These are phyloP conservation scores for Ogataea populi-albae DNA, from an alignment of 805 yeast species.

Conservation along the genomic window DNA sequence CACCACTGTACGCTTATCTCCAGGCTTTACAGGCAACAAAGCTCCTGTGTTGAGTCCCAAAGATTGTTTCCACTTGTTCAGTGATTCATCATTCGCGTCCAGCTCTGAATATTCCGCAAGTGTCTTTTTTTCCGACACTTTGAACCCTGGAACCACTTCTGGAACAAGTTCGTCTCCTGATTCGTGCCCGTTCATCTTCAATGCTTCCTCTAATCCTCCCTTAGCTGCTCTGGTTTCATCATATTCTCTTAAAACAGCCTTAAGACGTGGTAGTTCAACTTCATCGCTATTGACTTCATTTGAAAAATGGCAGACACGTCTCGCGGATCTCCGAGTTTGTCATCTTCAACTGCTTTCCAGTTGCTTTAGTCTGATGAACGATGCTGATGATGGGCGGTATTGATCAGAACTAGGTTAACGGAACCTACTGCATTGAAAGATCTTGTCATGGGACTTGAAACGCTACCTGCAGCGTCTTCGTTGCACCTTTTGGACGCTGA, in stretches of 20 bases:
- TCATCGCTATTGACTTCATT: no score
- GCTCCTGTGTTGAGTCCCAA: conserved; percentile 65
- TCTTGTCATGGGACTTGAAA: not conserved
- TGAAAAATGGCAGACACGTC: no score
- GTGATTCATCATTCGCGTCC: conserved; percentile 88
- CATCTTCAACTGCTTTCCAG: no score
- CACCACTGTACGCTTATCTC: conserved; percentile 75
- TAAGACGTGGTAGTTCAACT: no score
- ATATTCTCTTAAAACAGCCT: no score
- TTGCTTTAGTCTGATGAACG: no score
- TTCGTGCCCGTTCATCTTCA: conserved; percentile 10
- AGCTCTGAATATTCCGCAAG: conserved; percentile 76
- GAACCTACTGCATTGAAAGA: no score
- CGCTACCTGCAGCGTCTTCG: conserved; percentile 30
- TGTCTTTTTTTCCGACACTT: conserved; percentile 68
- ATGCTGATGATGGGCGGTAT: no score
- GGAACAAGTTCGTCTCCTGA: conserved; percentile 56
- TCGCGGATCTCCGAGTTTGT: no score
- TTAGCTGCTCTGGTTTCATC: no score
- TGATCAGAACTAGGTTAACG: no score
- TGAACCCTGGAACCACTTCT: conserved; percentile 62
- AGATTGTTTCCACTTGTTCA: conserved; percentile 89
- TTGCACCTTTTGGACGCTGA: conserved; percentile 21
- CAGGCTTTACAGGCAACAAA: conserved; percentile 61
- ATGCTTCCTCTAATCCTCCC: no score